Conservation (phyloP, 179 eudicot species). For the Gypsophila paniculata region DNA sequence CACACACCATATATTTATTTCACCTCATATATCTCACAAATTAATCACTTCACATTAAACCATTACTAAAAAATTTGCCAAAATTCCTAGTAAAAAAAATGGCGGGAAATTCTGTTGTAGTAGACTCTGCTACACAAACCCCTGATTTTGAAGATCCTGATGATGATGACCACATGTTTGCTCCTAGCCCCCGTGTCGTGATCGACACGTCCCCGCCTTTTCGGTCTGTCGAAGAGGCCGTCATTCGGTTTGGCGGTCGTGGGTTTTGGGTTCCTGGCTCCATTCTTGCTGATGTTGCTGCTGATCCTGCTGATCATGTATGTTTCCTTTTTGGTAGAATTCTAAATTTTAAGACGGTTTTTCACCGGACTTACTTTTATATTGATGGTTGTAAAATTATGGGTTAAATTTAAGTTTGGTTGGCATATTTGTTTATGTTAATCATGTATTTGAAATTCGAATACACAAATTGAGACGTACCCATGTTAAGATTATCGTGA, state of each 20-base stretch:
- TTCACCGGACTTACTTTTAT: too few species aligned
- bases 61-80: not conserved
- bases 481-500: too few species aligned
- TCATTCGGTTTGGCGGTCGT: conserved; percentile 66
- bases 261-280: conserved; percentile 71
- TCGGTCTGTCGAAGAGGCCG: conserved; percentile 85
- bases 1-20: not conserved
- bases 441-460: too few species aligned
- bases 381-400: too few species aligned
- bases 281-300: conserved; percentile 37
- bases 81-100: not conserved
- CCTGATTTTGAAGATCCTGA: conserved; percentile 26
- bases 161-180: not conserved
- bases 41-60: not conserved
- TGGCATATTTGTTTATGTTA: too few species aligned
- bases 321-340: not conserved
- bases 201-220: conserved; percentile 80
- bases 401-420: too few species aligned
- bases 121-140: conserved; percentile 37
- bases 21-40: not conserved
- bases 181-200: conserved; percentile 49
- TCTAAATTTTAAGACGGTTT: too few species aligned
- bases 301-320: conserved; percentile 15
- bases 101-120: conserved; percentile 26
- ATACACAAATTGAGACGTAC: too few species aligned